Base-by-base conservation (phyloP, 192 early-diverging fungal species). In the Umbelopsis ramanniana region DNA sequence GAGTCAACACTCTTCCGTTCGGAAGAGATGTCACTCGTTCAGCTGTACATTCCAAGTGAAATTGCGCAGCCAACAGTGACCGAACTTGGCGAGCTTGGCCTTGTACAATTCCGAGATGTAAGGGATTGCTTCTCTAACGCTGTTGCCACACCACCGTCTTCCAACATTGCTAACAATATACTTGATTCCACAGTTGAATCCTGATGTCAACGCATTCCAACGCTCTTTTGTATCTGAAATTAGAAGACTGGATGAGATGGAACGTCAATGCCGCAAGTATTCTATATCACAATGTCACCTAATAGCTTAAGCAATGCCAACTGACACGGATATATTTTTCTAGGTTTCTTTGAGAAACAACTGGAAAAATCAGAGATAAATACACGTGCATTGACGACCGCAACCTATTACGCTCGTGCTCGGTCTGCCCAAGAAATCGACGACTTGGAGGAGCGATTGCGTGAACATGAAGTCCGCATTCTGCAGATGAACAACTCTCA, bases 31-130 rank as follows among this genome's bases (percentile, higher is more conserved):
- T 93, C 95, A 68, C 89, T 96, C 69, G 89, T 95, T 52, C 90
- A 97, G 89, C 86, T 98, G 71, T 99, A 97, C 85, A 95, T 99
- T 76, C 96, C 97, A 3, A 81, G 89, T 40, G 97, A 99, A 85
- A 93, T 96, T 45, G 93, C 94, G 11, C 94, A 94, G 76, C 92
- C 90, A 19, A 96, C 94, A 12, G 93, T 97, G 22, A 80, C 96
- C 26, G 95, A 97, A 84, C 84, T 99, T 46, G 98, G 98, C 24
- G 98, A 99, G 76, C 81, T 97, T 43, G 98, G 98, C 2, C 86
- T 92, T 68, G 84, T 99, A 43, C 91, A 99, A 78, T 98, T 99
- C 84, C 88, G 93, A 77, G 98, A 99, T 79, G 93, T 96, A 84
- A 76, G 89, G 24, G 12, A 54, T 15, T 6, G 5, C 5, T 50